These are phyloP conservation scores for Gracilaria caudata DNA, from an alignment of 23 red algal genomes.

Conservation along the genomic window DNA sequence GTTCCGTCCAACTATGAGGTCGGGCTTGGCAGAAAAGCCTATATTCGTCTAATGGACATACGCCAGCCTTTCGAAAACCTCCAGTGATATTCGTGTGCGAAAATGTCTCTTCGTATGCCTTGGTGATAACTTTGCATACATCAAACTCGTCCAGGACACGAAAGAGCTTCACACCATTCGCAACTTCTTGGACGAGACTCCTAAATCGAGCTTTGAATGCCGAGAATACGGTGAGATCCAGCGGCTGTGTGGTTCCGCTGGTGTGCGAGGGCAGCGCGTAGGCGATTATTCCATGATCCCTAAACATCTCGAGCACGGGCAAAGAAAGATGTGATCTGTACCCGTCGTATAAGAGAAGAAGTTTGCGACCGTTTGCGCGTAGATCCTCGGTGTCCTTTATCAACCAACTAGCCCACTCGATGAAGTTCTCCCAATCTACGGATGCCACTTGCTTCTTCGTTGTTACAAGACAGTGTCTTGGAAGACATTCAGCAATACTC, in stretches of 20 bases:
- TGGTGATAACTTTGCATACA: background rate
- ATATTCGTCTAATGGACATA: background rate
- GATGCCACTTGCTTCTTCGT: background rate
- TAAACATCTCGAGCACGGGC: background rate
- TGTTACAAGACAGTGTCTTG: background rate
- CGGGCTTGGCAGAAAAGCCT: background rate
- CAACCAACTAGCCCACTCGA: background rate
- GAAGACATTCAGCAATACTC: background rate
- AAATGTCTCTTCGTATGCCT: conserved; percentile 12
- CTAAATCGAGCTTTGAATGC: background rate
- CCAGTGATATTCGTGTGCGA: background rate
- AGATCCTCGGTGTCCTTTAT: background rate
- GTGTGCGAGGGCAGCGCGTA: conserved; percentile 10
- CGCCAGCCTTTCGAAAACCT: background rate
- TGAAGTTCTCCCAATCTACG: background rate
- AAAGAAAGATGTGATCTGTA: too few species aligned
- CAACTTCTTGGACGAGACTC: background rate
- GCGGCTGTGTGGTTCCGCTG: conserved; percentile 1
- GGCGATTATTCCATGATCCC: background rate
- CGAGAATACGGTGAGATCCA: background rate
- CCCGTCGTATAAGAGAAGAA: conserved; percentile 44
- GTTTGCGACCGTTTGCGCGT: background rate
- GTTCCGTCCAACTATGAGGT: background rate
- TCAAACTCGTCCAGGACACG: background rate
- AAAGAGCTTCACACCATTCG: background rate